Conservation (phyloP, 2,329 filamentous ascomycete species). For the Tolypocladium album region DNA sequence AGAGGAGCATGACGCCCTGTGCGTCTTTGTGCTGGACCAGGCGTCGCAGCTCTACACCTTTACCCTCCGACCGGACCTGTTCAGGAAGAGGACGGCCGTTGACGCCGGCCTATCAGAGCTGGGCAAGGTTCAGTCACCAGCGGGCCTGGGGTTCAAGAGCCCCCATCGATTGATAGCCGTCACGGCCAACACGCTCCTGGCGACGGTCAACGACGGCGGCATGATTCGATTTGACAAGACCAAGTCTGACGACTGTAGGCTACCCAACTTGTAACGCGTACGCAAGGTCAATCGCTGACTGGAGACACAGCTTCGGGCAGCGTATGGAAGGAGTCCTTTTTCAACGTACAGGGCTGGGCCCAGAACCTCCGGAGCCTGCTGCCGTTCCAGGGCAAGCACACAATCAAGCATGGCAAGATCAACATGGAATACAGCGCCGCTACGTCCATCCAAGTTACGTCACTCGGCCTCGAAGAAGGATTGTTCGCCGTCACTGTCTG, state of each 20-base stretch:
- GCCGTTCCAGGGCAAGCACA: slow-evolving; percentile 54
- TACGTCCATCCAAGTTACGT: slow-evolving; percentile 47
- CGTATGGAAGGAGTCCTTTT: slow-evolving; percentile 60
- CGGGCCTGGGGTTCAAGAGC: slow-evolving; percentile 65
- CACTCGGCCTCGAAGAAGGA: slow-evolving; percentile 36
- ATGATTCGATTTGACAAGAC: slow-evolving; percentile 60
- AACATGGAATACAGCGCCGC: slow-evolving; percentile 59
- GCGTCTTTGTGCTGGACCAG: slow-evolving; percentile 69
- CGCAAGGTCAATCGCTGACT: not conserved
- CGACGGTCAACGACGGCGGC: slow-evolving; percentile 72
- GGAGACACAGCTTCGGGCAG: slow-evolving; percentile 11
- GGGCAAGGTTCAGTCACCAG: slow-evolving; percentile 63
- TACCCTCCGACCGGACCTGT: slow-evolving; percentile 72
- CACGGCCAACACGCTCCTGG: slow-evolving; percentile 61
- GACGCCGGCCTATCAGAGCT: slow-evolving; percentile 67
- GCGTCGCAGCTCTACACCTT: slow-evolving; percentile 76
- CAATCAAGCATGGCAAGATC: slow-evolving; percentile 50
- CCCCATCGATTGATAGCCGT: slow-evolving; percentile 74
- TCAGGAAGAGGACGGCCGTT: slow-evolving; percentile 56
- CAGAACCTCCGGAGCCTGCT: slow-evolving; percentile 56
- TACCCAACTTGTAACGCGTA: not conserved
- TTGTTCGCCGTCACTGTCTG: slow-evolving; percentile 67
- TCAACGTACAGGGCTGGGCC: slow-evolving; percentile 63
- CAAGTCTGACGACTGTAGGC: slow-evolving; percentile 34
- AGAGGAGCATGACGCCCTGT: slow-evolving; percentile 65